phyloP scores from a whole-genome alignment of 345 rosid genomes.

The Citrus hindsii region DNA sequence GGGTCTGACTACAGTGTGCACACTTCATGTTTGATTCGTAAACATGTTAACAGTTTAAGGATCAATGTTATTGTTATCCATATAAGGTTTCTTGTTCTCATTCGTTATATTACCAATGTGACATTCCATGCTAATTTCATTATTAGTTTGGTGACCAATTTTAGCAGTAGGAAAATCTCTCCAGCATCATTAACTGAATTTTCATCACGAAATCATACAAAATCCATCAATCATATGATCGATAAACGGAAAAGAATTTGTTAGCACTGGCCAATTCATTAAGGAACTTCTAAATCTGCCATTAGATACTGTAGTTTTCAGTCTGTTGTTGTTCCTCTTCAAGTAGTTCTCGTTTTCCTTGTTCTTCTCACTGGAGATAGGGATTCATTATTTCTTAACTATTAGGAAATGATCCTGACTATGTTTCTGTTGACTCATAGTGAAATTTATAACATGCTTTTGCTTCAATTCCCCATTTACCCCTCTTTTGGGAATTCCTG shows the following conservation, averaged over 20 bases:
- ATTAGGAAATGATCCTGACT: not conserved
- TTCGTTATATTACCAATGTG: not conserved
- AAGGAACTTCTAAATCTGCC: no score
- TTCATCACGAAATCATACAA: not conserved
- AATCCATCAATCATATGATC: not conserved
- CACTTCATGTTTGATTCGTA: not conserved
- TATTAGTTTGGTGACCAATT: not conserved
- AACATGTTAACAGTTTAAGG: not conserved
- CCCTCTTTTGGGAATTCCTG: not conserved
- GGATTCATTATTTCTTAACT: not conserved
- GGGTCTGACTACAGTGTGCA: not conserved
- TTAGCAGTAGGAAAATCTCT: not conserved
- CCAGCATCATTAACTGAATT: not conserved
- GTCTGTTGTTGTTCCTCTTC: no score
- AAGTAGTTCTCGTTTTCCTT: not conserved
- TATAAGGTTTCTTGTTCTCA: not conserved
- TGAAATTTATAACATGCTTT: not conserved
- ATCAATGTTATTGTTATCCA: not conserved
- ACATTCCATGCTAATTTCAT: not conserved
- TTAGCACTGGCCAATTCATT: not conserved
- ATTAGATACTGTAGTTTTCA: no score
- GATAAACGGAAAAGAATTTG: not conserved
- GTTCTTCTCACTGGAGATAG: not conserved
- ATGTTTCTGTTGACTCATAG: not conserved
- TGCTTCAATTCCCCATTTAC: not conserved